Evolutionary conservation across 306 rosid genomes (phyloP).

Genomic region (Cotoneaster glaucophyllus): DNA sequence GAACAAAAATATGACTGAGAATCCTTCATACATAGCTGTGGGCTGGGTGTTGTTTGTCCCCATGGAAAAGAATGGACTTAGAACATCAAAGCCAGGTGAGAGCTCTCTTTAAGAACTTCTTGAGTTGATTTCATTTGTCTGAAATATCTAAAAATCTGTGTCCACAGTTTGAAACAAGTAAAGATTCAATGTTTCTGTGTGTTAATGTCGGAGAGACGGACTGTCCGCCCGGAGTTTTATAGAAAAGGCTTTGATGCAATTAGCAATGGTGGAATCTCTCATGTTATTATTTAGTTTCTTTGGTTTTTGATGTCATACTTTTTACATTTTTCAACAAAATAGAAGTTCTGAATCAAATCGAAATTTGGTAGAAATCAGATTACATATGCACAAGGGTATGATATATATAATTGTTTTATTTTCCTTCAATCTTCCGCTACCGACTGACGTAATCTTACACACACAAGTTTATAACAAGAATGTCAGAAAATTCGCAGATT

Average conservation of each 20-base stretch:
- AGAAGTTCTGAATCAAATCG: background rate
- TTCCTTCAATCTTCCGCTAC: background rate
- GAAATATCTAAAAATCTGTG: background rate
- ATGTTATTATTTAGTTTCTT: too few relatives aligned
- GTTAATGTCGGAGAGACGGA: too few relatives aligned
- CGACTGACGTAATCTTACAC: too few relatives aligned
- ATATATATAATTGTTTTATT: background rate
- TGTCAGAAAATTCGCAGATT: background rate
- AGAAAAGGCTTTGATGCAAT: too few relatives aligned
- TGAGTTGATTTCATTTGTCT: background rate
- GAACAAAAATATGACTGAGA: constrained; percentile 30
- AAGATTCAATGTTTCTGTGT: background rate
- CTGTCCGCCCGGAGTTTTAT: too few relatives aligned
- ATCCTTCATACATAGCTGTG: constrained; percentile 25
- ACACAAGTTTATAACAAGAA: background rate
- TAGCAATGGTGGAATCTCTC: too few relatives aligned
- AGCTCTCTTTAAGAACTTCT: background rate
- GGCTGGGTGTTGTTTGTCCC: constrained; percentile 72
- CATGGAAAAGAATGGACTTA: constrained; percentile 39
- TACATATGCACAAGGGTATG: too few relatives aligned
- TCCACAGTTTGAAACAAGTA: background rate
- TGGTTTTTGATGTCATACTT: too few relatives aligned
- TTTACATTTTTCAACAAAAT: too few relatives aligned
- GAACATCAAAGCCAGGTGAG: constrained; percentile 29
- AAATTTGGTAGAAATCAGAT: background rate